Conservation (phyloP, 1,284 basidiomycete species). For the Tilletia caries region DNA sequence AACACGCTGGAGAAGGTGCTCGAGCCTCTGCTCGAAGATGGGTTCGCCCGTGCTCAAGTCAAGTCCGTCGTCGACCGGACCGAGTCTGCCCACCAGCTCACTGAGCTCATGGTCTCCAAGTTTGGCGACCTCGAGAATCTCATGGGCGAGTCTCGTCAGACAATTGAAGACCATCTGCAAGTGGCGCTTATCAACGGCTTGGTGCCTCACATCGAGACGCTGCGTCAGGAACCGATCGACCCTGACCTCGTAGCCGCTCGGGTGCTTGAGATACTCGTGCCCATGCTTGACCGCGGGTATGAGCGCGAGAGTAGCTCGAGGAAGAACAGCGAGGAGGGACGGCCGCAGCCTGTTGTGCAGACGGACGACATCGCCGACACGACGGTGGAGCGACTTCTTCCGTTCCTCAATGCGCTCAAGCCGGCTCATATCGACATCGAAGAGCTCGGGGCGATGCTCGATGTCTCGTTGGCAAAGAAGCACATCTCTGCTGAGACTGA, state of each 20-base stretch:
- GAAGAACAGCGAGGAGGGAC: conserved; percentile 21
- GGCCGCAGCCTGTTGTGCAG: background rate
- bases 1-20: background rate
- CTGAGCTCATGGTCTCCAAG: conserved; percentile 10
- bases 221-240: conserved; percentile 16
- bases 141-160: conserved; percentile 19
- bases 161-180: conserved; percentile 22
- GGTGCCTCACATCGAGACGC: conserved; percentile 28
- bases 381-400: conserved; percentile 26
- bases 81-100: conserved; percentile 4
- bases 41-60: conserved; percentile 9
- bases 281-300: conserved; percentile 18
- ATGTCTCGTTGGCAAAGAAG: conserved; percentile 27
- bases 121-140: conserved; percentile 18
- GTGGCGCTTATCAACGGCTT: conserved; percentile 27
- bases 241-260: conserved; percentile 24
- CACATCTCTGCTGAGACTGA: conserved; percentile 31
- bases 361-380: conserved; percentile 24
- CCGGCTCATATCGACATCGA: conserved; percentile 33
- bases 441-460: conserved; percentile 31
- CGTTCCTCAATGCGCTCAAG: conserved; percentile 29
- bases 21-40: conserved; percentile 10
- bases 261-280: conserved; percentile 24
- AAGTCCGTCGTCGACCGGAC: conserved; percentile 11
- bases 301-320: conserved; percentile 16